phyloP scores from a whole-genome alignment of 164 flowering plant species.

The Protea cynaroides region DNA sequence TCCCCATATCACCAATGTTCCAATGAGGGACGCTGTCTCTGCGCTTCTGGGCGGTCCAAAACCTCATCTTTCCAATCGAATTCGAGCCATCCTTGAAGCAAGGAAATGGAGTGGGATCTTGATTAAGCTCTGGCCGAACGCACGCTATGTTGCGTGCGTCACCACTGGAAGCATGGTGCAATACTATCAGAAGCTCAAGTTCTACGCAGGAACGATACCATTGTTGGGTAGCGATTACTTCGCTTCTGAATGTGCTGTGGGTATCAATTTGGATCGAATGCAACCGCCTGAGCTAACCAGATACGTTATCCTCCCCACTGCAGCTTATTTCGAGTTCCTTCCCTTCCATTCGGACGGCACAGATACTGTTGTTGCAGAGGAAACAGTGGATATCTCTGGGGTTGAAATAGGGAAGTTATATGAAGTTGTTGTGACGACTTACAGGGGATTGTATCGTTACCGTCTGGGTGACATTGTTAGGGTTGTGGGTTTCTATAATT shows the following conservation, averaged over 20 bases:
- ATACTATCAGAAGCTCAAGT: constrained; percentile 33
- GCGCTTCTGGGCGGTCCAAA: constrained; percentile 38
- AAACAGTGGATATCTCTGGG: constrained; percentile 32
- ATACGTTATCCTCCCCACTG: constrained; percentile 38
- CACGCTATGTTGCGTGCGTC: constrained; percentile 31
- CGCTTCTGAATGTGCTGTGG: constrained; percentile 44
- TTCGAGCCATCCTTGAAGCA: constrained; percentile 24
- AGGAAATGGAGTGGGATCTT: constrained; percentile 32
- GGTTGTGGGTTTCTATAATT: constrained; percentile 37
- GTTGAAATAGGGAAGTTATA: constrained; percentile 45
- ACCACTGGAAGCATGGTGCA: constrained; percentile 46
- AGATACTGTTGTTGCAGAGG: constrained; percentile 6
- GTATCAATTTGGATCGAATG: constrained; percentile 32
- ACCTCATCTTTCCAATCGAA: constrained; percentile 24
- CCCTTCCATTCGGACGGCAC: constrained; percentile 23
- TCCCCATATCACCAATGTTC: constrained; percentile 24
- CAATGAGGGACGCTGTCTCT: constrained; percentile 36
- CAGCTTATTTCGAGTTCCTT: constrained; percentile 56
- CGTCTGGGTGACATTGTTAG: constrained; percentile 43
- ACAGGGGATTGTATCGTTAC: constrained; percentile 38
- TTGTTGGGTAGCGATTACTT: constrained; percentile 41
- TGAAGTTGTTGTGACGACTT: constrained; percentile 49
- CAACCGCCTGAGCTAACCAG: constrained; percentile 37
- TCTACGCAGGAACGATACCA: constrained; percentile 34
- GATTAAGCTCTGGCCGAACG: constrained; percentile 38